Evolutionary conservation across 805 yeast genomes (phyloP), one percentile per base, ranked within the genome.

Genomic region (Hanseniaspora nectarophila): DNA sequence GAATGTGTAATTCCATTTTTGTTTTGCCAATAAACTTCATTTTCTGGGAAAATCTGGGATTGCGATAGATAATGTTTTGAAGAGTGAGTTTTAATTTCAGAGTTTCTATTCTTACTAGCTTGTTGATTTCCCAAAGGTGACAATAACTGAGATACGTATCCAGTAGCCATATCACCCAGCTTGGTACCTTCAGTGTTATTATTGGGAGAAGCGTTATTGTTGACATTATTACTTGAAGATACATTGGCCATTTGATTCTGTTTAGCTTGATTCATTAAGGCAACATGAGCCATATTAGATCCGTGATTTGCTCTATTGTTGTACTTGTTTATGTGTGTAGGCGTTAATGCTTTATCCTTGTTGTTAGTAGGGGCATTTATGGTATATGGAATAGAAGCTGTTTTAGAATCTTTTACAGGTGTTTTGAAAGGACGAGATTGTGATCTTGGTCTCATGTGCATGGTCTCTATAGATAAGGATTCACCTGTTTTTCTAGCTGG

Each of bases 401-500:
- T 20, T 33, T 39, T 42, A 12, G 37, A 21, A 18, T 43, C 48
- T 9, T 44, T 43, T 1, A 23, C 38, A 18, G 53, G 43, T 4
- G 32, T 49, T 28, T 44, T 28, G n/a, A 31, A 46, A 16, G 44
- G 50, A 13, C 40, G 43, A 2, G 50, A 39, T 28, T 49, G 34
- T 2, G 54, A 38, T 24, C 53, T 38, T n/a, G 45, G 43, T n/a
- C 48, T 46, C 32, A 38, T 18, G 5, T 82, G 82, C 8, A 42
- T 23, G 8, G 39, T 33, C 18, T 46, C 51, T 26, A 85, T 84
- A 60, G 85, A 92, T 2, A 84, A 76, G 0, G 90, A 76, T 58
- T 81, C 92, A 6, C 94, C 94, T 35, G 77, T 76, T 57, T 88
- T 67, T 0, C 90, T 82, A 0, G 92, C 84, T 0, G 94, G 89